Base-by-base conservation (phyloP, 176 grass and related monocot species). In the Otatea glauca region DNA sequence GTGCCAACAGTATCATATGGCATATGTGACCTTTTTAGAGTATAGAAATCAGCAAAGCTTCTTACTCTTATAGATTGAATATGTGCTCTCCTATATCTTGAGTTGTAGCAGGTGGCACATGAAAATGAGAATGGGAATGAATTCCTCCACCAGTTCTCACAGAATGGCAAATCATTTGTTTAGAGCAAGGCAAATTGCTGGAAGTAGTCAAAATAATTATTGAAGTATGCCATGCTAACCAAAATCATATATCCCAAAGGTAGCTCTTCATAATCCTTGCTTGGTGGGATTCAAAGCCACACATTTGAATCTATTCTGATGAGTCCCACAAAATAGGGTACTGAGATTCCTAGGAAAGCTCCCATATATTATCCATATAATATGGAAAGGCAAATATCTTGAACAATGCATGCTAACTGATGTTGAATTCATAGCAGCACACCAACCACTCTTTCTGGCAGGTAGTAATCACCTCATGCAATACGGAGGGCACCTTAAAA, bases 381-480 rank as follows among this genome's bases (percentile, higher is more conserved):
- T 27, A 87, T 61, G 70, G 56, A 50, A 82, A 77, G 47, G 38
- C 44, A 72, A 65, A 77, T n/a, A 72, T 32, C 74, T 53, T 56
- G 2, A 88, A 78, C 18, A 68, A 32, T 72, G 39, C 48, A 63
- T 54, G 64, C 27, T 61, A 76, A 80, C 34, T 65, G 53, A 75
- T 81, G 74, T 58, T 81, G 55, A 58, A 56, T 81, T 67, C 56
- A 17, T 75, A 50, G 54, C 69, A 81, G 42, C 62, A 81, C 16
- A 81, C 49, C 81, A 77, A 84, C 54, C 71, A 91, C 62, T 35
- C 68, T 81, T 72, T 84, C 55, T 85, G 84, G 62, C 78, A 44
- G 70, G 70, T 68, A 87, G 68, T 79, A 79, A 74, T 87, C 80
- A 90, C 84, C 89, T 83, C 75, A 72, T 60, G 49, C 61, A 85